Evolutionary conservation across 2,329 filamentous ascomycete species (phyloP).

Genomic region (Ophiocordyceps camponoti-rufipedis): DNA sequence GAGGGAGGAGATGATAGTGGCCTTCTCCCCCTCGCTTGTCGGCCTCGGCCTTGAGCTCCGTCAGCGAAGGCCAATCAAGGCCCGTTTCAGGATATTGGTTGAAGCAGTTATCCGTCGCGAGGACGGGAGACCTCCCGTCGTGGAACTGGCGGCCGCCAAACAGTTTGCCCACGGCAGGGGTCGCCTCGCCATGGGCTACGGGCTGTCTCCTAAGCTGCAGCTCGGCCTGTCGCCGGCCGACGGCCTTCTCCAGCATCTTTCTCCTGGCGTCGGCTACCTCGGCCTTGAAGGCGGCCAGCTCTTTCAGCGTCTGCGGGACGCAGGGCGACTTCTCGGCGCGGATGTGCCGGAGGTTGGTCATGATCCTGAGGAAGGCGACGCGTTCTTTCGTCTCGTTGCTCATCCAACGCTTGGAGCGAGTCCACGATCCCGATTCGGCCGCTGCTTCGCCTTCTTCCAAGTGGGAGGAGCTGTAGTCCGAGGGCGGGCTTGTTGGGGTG

Average conservation of each 20-base stretch:
- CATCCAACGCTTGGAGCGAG: slow-evolving; percentile 21
- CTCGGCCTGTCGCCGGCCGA: slow-evolving; percentile 8
- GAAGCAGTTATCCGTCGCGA: slow-evolving; percentile 15
- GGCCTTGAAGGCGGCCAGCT: slow-evolving; percentile 15
- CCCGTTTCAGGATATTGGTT: slow-evolving; percentile 6
- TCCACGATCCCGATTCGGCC: slow-evolving; percentile 13
- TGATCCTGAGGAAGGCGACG: slow-evolving; percentile 16
- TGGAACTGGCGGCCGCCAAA: slow-evolving; percentile 10
- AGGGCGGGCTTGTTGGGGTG: background rate
- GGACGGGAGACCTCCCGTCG: slow-evolving; percentile 14
- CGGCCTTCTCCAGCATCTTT: slow-evolving; percentile 8
- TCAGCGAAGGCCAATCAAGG: slow-evolving; percentile 15
- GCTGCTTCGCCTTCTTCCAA: background rate
- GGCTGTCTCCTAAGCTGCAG: slow-evolving; percentile 2
- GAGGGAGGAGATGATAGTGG: slow-evolving; percentile 13
- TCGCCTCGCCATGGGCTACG: too few relatives aligned
- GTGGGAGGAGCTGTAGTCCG: background rate
- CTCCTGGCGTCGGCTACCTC: slow-evolving; percentile 10
- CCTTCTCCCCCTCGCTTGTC: slow-evolving; percentile 9
- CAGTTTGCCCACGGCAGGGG: slow-evolving; percentile 4
- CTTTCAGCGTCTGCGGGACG: slow-evolving; percentile 15
- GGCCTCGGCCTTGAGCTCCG: slow-evolving; percentile 18
- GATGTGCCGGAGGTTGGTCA: slow-evolving; percentile 16
- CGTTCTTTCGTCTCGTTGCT: slow-evolving; percentile 15
- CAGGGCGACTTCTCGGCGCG: slow-evolving; percentile 18